Evolutionary conservation across 108 stramenopile species (phyloP).

Genomic region (Heterococcus sp.): DNA sequence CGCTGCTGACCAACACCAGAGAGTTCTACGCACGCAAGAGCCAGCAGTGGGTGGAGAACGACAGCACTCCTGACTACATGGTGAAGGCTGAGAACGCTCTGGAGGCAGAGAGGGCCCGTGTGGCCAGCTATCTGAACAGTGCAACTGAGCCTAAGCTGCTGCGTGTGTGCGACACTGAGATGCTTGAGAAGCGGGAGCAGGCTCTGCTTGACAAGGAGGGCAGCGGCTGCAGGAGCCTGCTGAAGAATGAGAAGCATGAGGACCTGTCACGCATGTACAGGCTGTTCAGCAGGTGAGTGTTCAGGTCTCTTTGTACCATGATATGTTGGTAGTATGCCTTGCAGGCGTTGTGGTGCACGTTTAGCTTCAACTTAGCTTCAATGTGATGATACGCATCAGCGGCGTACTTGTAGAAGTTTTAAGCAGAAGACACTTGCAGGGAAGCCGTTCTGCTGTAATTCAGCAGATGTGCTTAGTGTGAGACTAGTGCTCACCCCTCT

Average conservation of each 20-base stretch:
- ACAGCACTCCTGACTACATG: conserved; percentile 93
- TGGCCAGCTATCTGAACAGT: conserved; percentile 84
- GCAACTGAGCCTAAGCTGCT: conserved; percentile 82
- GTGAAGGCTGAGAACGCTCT: conserved; percentile 93
- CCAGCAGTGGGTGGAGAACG: conserved; percentile 89
- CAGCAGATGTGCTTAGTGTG: not conserved
- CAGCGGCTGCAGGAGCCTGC: conserved; percentile 85
- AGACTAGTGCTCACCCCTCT: not conserved
- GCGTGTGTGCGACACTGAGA: conserved; percentile 85
- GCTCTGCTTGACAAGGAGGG: conserved; percentile 93
- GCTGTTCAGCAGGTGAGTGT: conserved; percentile 82
- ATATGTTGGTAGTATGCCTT: too few relatives aligned
- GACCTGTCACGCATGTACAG: conserved; percentile 95
- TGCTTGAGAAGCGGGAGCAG: conserved; percentile 82
- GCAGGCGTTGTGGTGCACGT: too few relatives aligned
- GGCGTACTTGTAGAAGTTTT: not conserved
- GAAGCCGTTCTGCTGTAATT: not conserved
- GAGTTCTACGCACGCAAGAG: conserved; percentile 85
- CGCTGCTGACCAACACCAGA: conserved; percentile 78
- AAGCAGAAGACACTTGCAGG: not conserved
- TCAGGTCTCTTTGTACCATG: too few relatives aligned
- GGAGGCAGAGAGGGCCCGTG: conserved; percentile 77
- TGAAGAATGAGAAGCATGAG: conserved; percentile 90
- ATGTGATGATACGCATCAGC: conserved; percentile 52
- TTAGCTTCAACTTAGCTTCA: conserved; percentile 85